These are phyloP conservation scores for Mucor circinelloides DNA, from an alignment of 371 early-diverging fungal species.

Conservation along the genomic window DNA sequence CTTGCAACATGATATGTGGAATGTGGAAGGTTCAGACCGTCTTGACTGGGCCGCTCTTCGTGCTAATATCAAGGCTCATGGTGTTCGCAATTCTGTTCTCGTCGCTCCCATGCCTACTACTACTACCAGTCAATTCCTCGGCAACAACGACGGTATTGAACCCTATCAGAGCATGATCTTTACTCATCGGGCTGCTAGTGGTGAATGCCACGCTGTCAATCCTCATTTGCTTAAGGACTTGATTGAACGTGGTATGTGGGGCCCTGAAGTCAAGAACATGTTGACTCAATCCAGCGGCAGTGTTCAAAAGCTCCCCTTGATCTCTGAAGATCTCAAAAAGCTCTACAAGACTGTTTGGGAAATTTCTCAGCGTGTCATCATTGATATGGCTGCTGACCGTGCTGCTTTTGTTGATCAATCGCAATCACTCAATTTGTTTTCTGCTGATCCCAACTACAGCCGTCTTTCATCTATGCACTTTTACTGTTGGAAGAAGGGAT, in stretches of 20 bases:
- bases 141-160: slow-evolving; percentile 98
- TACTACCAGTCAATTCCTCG: slow-evolving; percentile 95
- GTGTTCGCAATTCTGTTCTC: slow-evolving; percentile 93
- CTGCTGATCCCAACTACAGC: slow-evolving; percentile 91
- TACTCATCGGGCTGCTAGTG: slow-evolving; percentile 93
- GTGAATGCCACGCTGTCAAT: slow-evolving; percentile 99
- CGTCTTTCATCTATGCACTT: slow-evolving; percentile 98
- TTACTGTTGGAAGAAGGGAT: slow-evolving; percentile 95
- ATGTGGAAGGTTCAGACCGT: slow-evolving; percentile 69
- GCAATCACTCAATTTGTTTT: slow-evolving; percentile 95
- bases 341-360: slow-evolving; percentile 99
- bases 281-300: slow-evolving; percentile 96
- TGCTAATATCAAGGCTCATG: slow-evolving; percentile 77
- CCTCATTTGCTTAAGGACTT: slow-evolving; percentile 93
- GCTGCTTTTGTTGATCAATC: slow-evolving; percentile 97
- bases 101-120: slow-evolving; percentile 99
- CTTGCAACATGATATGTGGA: slow-evolving; percentile 96
- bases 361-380: slow-evolving; percentile 83
- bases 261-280: slow-evolving; percentile 90
- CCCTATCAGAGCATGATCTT: slow-evolving; percentile 96
- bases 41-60: slow-evolving; percentile 93
- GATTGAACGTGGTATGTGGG: slow-evolving; percentile 92
- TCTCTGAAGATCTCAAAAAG: slow-evolving; percentile 88
- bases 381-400: slow-evolving; percentile 88
- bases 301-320: slow-evolving; percentile 77